These are phyloP conservation scores for Fraxinus quadrangulata DNA, from an alignment of 257 asterid species.

Conservation along the genomic window DNA sequence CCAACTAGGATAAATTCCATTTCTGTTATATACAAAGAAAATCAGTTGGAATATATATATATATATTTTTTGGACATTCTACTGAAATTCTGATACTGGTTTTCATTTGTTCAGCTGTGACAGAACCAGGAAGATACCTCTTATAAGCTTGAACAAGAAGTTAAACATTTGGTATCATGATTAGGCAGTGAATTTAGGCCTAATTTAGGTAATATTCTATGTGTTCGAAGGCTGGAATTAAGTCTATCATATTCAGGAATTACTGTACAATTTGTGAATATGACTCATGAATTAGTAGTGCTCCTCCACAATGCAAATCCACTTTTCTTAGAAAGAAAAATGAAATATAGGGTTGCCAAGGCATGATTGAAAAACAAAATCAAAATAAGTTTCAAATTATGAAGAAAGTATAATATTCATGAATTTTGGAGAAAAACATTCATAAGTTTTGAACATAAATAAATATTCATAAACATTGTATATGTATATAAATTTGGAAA, in stretches of 20 bases:
- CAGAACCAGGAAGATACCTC: neutral
- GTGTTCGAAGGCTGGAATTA: neutral
- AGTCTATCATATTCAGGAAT: neutral
- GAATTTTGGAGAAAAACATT: no score
- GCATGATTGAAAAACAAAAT: no score
- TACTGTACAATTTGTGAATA: neutral
- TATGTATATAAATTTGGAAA: no score
- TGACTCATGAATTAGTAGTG: neutral
- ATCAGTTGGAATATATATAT: neutral
- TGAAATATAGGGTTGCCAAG: no score
- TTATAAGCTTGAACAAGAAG: neutral
- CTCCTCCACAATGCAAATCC: no score
- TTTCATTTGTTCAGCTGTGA: neutral
- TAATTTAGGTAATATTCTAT: neutral
- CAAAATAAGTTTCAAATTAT: no score
- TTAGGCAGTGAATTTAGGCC: neutral
- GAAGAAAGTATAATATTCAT: no score
- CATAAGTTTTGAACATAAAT: no score
- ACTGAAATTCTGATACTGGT: neutral
- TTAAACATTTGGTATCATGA: neutral
- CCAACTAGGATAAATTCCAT: no score
- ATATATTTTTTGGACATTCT: neutral
- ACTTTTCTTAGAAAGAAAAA: no score
- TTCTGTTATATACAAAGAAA: neutral
- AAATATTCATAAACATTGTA: no score